Evolutionary conservation across 2,329 filamentous ascomycete genomes (phyloP).

Genomic region (Ophiostoma tasmaniense): DNA sequence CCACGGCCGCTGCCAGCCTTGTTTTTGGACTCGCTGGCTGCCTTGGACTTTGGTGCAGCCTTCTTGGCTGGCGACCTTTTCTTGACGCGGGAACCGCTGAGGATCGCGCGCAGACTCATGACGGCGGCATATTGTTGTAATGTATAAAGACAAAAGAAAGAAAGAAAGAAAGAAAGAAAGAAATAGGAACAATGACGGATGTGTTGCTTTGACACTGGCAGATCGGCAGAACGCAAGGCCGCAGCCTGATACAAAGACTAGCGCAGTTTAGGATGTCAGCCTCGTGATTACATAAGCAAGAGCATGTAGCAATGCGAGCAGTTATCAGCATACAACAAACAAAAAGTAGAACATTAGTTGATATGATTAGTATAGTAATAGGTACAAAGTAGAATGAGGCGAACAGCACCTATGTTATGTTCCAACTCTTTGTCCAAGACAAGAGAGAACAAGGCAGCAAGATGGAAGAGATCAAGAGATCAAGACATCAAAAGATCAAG

Average conservation of each 20-base stretch:
- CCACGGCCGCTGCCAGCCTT: neutral
- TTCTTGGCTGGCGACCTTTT: slow-evolving; percentile 16
- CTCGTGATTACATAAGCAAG: neutral
- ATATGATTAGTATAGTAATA: neutral
- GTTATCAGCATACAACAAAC: too few relatives aligned
- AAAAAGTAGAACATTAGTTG: too few relatives aligned
- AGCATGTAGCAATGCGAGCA: too few relatives aligned
- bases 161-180: neutral
- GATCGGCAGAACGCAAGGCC: neutral
- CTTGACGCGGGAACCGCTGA: slow-evolving; percentile 21
- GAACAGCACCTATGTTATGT: neutral
- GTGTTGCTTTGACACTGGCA: neutral
- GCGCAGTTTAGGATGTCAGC: neutral
- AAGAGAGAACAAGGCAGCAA: neutral
- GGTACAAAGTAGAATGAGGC: neutral
- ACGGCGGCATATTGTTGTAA: neutral
- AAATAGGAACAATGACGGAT: neutral
- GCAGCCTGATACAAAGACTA: slow-evolving; percentile 1
- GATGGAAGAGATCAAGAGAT: neutral
- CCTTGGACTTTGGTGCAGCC: neutral
- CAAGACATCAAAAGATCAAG: neutral
- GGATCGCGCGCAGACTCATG: slow-evolving; percentile 23
- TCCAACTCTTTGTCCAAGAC: neutral
- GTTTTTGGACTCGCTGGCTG: slow-evolving; percentile 11
- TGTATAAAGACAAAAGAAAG: neutral